Conservation (phyloP, 192 early-diverging fungal species). For the Jimgerdemannia flammicorona region DNA sequence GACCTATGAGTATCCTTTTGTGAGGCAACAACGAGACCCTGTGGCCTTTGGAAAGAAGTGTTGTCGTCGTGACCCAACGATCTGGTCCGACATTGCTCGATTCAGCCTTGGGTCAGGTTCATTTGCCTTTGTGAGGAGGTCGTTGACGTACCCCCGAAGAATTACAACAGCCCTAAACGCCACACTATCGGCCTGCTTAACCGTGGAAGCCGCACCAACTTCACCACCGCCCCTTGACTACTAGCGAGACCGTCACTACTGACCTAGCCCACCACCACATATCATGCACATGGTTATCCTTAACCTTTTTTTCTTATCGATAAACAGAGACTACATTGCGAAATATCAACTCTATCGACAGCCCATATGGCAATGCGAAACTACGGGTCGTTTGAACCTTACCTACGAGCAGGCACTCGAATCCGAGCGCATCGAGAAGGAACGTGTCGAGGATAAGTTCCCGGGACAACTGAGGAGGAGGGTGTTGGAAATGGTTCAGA, state of each 20-base stretch:
- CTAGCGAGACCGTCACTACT: too few relatives aligned
- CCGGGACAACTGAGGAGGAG: conserved; percentile 61
- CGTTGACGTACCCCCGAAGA: too few relatives aligned
- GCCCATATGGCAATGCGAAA: conserved; percentile 73
- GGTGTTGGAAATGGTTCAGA: conserved; percentile 65
- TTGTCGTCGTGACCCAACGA: neutral
- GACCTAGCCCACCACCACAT: too few relatives aligned
- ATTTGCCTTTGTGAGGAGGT: too few relatives aligned
- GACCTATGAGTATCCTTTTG: conserved; percentile 48
- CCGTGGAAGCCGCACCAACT: neutral
- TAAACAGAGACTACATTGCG: conserved; percentile 62
- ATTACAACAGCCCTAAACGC: too few relatives aligned
- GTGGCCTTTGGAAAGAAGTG: too few relatives aligned
- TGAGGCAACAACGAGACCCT: neutral
- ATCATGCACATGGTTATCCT: neutral
- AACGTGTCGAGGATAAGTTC: conserved; percentile 59
- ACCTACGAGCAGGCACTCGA: conserved; percentile 79
- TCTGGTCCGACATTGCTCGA: neutral
- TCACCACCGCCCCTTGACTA: neutral
- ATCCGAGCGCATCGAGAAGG: conserved; percentile 65
- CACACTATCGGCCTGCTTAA: too few relatives aligned
- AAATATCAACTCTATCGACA: conserved; percentile 65
- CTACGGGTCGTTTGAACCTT: conserved; percentile 67
- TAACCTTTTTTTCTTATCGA: conserved; percentile 6
- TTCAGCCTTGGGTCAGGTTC: too few relatives aligned